Percentiles rank a stretch among this genome's conserved stretches.
Evolutionary conservation across 164 flowering plant species (phyloP).

Genomic region (grape (Vitis vinifera)): DNA sequence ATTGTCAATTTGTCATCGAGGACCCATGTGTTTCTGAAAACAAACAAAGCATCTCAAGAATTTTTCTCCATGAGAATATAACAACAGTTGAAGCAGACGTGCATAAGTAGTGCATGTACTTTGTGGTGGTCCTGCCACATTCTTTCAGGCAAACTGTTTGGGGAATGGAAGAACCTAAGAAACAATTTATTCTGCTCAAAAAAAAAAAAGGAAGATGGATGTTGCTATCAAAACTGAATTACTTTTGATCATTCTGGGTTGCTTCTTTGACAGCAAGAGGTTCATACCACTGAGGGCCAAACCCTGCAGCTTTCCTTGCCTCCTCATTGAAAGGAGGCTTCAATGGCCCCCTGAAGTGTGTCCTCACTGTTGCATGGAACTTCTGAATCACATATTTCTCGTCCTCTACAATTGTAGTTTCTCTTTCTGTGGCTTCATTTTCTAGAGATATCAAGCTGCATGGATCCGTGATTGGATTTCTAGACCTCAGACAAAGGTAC

Average conservation of each 20-base stretch:
- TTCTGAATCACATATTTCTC: conserved; percentile 48
- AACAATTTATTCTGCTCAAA: too few relatives aligned
- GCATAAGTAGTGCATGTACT: too few relatives aligned
- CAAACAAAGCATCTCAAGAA: too few relatives aligned
- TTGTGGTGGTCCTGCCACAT: too few relatives aligned
- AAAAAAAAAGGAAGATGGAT: too few relatives aligned
- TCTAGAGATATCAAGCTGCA: conserved; percentile 11
- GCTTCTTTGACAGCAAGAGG: conserved; percentile 73
- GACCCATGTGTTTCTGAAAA: too few relatives aligned
- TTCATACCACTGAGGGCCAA: conserved; percentile 85
- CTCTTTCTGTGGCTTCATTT: conserved; percentile 11
- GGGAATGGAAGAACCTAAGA: too few relatives aligned
- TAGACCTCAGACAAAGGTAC: conserved; percentile 62
- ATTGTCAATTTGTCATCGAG: too few relatives aligned
- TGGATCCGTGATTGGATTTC: conserved; percentile 3
- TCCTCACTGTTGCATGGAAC: conserved; percentile 70
- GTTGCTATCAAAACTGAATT: background rate
- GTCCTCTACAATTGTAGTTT: conserved; percentile 20
- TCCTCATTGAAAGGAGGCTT: conserved; percentile 89
- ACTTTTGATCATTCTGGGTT: conserved; percentile 2
- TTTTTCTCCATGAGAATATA: too few relatives aligned
- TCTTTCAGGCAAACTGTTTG: too few relatives aligned
- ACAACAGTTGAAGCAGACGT: too few relatives aligned
- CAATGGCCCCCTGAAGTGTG: conserved; percentile 76
- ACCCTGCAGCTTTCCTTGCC: conserved; percentile 89